phyloP scores from a whole-genome alignment of 2,329 filamentous ascomycete species.

The Alternaria brassicicola region DNA sequence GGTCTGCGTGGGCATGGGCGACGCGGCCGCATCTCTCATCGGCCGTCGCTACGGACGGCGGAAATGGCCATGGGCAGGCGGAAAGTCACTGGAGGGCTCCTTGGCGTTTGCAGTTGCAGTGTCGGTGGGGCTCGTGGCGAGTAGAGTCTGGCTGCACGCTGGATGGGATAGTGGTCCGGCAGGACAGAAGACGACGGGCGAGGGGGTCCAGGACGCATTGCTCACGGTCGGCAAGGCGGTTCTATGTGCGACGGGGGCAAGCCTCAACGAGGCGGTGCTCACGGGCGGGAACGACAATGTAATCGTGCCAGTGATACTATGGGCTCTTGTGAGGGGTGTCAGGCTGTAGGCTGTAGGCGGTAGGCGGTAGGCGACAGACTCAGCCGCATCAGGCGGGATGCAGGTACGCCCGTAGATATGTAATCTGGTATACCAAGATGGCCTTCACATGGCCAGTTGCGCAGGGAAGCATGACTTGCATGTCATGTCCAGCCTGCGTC shows the following conservation, averaged over 20 bases:
- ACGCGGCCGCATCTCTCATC: conserved; percentile 89
- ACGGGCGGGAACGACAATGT: conserved; percentile 99
- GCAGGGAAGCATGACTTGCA: conserved; percentile 1
- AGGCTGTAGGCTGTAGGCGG: conserved; percentile 62
- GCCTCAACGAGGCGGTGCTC: conserved; percentile 90
- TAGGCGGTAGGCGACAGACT: conserved; percentile 42
- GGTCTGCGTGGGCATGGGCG: conserved; percentile 92
- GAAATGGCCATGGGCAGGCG: conserved; percentile 97
- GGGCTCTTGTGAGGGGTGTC: conserved; percentile 86
- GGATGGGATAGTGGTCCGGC: conserved; percentile 65
- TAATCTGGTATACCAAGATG: not conserved
- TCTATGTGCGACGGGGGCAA: conserved; percentile 76
- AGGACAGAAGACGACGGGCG: conserved; percentile 51
- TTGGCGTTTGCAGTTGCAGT: conserved; percentile 83
- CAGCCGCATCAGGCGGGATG: conserved; percentile 9
- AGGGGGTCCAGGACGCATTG: conserved; percentile 29
- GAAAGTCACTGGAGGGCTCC: conserved; percentile 90
- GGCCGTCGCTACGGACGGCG: conserved; percentile 82
- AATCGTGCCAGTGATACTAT: conserved; percentile 89
- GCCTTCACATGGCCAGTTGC: not conserved
- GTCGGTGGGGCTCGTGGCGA: conserved; percentile 71
- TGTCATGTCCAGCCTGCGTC: not conserved
- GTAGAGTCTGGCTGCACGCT: conserved; percentile 74
- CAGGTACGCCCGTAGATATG: conserved; percentile 11
- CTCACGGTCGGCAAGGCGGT: conserved; percentile 63